Conservation (phyloP, 2,329 filamentous ascomycete species). For the Beauveria bassiana region DNA sequence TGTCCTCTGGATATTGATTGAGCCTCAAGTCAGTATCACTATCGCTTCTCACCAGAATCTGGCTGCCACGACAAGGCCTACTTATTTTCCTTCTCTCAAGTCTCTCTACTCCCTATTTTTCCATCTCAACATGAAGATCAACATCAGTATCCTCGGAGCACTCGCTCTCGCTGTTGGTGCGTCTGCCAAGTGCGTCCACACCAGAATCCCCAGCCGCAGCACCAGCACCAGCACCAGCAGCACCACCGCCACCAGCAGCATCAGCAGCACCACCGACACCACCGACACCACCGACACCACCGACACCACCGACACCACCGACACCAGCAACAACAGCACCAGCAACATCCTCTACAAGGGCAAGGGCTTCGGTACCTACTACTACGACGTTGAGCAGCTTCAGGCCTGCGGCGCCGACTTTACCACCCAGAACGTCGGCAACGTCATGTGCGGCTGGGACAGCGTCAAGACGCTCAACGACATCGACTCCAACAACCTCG, state of each 20-base stretch:
- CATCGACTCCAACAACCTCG: constrained; percentile 13
- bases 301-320: too few species aligned
- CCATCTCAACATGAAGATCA: not conserved
- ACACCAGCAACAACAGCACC: not conserved
- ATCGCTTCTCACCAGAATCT: too few species aligned
- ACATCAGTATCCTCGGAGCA: not conserved
- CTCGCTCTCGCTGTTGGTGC: constrained; percentile 3
- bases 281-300: too few species aligned
- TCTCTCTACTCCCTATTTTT: not conserved
- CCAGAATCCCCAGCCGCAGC: not conserved
- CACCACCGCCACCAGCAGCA: too few species aligned
- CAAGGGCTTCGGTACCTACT: constrained; percentile 10
- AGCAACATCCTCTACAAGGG: not conserved
- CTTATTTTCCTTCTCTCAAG: not conserved
- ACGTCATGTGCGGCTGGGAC: constrained; percentile 8
- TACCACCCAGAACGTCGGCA: constrained; percentile 1
- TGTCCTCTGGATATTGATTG: too few species aligned
- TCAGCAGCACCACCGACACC: too few species aligned
- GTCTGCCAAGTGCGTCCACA: not conserved
- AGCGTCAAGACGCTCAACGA: constrained; percentile 7
- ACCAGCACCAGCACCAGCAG: too few species aligned
- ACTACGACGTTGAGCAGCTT: constrained; percentile 8
- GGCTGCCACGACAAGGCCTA: not conserved
- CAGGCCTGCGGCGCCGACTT: constrained; percentile 5
- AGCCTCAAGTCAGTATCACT: too few species aligned